These are phyloP conservation scores for Sugiyamaella smithiae DNA, from an alignment of 805 yeast genomes.

Conservation along the genomic window DNA sequence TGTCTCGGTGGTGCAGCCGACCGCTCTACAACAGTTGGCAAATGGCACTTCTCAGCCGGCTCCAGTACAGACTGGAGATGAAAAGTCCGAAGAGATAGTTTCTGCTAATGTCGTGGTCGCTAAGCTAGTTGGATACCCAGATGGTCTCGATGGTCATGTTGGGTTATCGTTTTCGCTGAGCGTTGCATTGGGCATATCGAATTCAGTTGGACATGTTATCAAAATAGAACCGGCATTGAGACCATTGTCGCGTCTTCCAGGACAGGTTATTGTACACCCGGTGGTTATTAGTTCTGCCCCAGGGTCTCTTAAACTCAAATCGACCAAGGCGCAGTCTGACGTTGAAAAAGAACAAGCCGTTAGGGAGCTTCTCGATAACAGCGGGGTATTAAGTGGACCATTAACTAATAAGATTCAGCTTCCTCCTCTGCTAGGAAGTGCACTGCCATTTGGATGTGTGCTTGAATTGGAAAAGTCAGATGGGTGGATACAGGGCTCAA, in stretches of 20 bases:
- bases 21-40: slow-evolving; percentile 8
- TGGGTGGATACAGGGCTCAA: slow-evolving; percentile 39
- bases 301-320: slow-evolving; percentile 18
- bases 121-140: slow-evolving; percentile 40
- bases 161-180: slow-evolving; percentile 56
- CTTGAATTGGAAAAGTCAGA: slow-evolving; percentile 48
- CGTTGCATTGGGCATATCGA: slow-evolving; percentile 52
- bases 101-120: slow-evolving; percentile 50
- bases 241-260: slow-evolving; percentile 35
- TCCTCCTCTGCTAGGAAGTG: slow-evolving; percentile 45
- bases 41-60: slow-evolving; percentile 1
- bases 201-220: slow-evolving; percentile 51
- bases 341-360: slow-evolving; percentile 19
- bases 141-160: slow-evolving; percentile 38
- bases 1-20: slow-evolving; percentile 30
- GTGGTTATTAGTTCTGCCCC: slow-evolving; percentile 36
- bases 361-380: slow-evolving; percentile 11
- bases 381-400: slow-evolving; percentile 26
- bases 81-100: slow-evolving; percentile 3
- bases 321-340: slow-evolving; percentile 22
- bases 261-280: slow-evolving; percentile 52
- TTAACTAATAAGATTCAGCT: slow-evolving; percentile 49
- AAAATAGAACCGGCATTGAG: slow-evolving; percentile 47
- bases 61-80: slow-evolving; percentile 6
- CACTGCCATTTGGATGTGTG: slow-evolving; percentile 59